A percentile compares a stretch with the other conserved stretches of the same genome.
Conservation (phyloP, 305 asterid species). For the Fraxinus nigra region DNA sequence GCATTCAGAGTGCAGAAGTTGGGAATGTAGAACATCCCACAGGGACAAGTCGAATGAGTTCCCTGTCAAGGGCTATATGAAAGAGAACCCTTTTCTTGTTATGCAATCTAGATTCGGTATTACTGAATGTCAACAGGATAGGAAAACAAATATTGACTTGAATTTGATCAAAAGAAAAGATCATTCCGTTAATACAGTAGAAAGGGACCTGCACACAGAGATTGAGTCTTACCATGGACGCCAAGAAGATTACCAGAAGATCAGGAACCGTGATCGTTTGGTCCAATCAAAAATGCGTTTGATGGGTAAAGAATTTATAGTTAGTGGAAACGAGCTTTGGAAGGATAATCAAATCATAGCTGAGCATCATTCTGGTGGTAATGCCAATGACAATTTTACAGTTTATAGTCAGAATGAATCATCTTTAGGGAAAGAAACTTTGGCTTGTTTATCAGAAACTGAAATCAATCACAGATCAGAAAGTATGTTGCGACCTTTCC, state of each 20-base stretch:
- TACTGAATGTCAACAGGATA: constrained; percentile 30
- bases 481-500: constrained; percentile 25
- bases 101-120: constrained; percentile 42
- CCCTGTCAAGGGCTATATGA: constrained; percentile 28
- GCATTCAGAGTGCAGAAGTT: constrained; percentile 26
- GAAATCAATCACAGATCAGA: constrained; percentile 30
- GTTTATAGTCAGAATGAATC: constrained; percentile 30
- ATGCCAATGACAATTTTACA: constrained; percentile 14
- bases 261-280: constrained; percentile 26
- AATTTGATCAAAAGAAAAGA: constrained; percentile 23
- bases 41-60: constrained; percentile 35
- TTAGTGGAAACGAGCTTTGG: constrained; percentile 48
- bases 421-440: constrained; percentile 35
- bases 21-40: constrained; percentile 29
- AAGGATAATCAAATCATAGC: constrained; percentile 41
- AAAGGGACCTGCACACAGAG: constrained; percentile 20
- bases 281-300: constrained; percentile 61
- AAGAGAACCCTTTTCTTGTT: constrained; percentile 30
- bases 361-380: constrained; percentile 30
- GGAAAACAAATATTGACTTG: constrained; percentile 25
- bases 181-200: constrained; percentile 24
- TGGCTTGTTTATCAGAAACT: constrained; percentile 34
- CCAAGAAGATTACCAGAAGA: constrained; percentile 33
- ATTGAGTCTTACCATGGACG: constrained; percentile 20
- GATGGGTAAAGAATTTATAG: constrained; percentile 69